phyloP scores from a whole-genome alignment of 148 eudicot genomes.

The Fagopyrum tataricum region DNA sequence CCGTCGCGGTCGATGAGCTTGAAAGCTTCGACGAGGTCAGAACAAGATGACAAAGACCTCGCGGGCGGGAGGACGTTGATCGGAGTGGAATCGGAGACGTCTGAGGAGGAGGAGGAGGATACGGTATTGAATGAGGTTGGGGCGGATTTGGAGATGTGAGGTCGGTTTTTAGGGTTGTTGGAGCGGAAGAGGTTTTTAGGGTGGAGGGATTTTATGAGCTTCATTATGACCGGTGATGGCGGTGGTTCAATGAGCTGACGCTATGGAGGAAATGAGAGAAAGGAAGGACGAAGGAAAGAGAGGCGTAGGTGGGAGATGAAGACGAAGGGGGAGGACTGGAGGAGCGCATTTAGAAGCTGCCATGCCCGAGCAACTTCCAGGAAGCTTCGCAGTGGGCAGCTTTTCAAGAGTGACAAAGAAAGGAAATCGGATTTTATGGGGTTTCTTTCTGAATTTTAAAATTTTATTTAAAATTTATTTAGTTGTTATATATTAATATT shows the following conservation, averaged over 20 bases:
- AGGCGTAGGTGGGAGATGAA: constrained; percentile 21
- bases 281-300: background rate
- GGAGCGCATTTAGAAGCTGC: constrained; percentile 24
- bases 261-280: background rate
- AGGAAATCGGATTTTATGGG: constrained; percentile 4
- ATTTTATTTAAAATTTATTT: too few species aligned
- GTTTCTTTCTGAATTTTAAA: too few species aligned
- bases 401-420: constrained; percentile 5
- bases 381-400: constrained; percentile 34
- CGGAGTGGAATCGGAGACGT: constrained; percentile 25
- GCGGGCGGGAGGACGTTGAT: constrained; percentile 12
- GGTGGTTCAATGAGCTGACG: background rate
- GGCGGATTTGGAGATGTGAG: constrained; percentile 18
- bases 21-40: constrained; percentile 42
- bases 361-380: constrained; percentile 27
- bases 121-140: constrained; percentile 29
- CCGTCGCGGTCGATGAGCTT: constrained; percentile 55
- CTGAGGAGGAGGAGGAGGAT: constrained; percentile 25
- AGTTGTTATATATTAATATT: too few species aligned
- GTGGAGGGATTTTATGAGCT: constrained; percentile 25
- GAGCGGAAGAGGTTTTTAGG: constrained; percentile 37
- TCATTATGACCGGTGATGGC: constrained; percentile 28
- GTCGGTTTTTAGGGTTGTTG: constrained; percentile 15
- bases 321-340: constrained; percentile 23
- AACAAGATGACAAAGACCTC: background rate